A percentile compares a stretch with the other conserved stretches of the same genome.
Conservation (phyloP, 495 filamentous ascomycete genomes). For the Podospora australis region DNA sequence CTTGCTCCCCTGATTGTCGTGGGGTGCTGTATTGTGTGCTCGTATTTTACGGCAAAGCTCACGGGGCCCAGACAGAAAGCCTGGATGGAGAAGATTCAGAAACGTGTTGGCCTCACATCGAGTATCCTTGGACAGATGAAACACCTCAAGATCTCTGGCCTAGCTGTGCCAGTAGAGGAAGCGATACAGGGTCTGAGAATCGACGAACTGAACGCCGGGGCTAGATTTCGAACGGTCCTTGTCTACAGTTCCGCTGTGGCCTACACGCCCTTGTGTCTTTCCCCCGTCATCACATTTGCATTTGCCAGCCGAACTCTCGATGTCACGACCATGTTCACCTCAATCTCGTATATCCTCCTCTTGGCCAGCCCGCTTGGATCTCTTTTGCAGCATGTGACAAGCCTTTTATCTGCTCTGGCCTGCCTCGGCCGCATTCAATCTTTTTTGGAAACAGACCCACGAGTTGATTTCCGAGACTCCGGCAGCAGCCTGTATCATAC, state of each 20-base stretch:
- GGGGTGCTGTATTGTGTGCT: slow-evolving; percentile 12
- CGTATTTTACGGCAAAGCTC: slow-evolving; percentile 16
- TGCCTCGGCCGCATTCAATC: slow-evolving; percentile 53
- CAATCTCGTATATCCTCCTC: slow-evolving; percentile 56
- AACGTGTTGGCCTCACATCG: slow-evolving; percentile 35
- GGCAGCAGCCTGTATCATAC: no score
- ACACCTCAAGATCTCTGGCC: slow-evolving; percentile 40
- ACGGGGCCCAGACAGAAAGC: slow-evolving; percentile 30
- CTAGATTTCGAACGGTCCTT: slow-evolving; percentile 23
- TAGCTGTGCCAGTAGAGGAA: slow-evolving; percentile 24
- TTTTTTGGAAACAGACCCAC: slow-evolving; percentile 14
- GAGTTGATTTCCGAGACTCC: slow-evolving; percentile 16
- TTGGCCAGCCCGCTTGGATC: slow-evolving; percentile 49
- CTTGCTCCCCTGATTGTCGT: slow-evolving; percentile 50
- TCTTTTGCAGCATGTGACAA: slow-evolving; percentile 52
- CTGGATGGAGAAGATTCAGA: slow-evolving; percentile 37
- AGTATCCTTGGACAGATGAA: slow-evolving; percentile 42
- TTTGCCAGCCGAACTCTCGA: slow-evolving; percentile 38
- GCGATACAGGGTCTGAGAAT: slow-evolving; percentile 35
- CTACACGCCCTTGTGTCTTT: slow-evolving; percentile 43
- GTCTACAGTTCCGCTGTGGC: slow-evolving; percentile 29
- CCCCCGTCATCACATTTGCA: slow-evolving; percentile 38
- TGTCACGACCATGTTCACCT: slow-evolving; percentile 50
- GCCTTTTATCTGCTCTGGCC: slow-evolving; percentile 46
- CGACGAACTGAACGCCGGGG: slow-evolving; percentile 35